Conservation (phyloP, 306 rosid genomes). For the Ormosia semicastrata region DNA sequence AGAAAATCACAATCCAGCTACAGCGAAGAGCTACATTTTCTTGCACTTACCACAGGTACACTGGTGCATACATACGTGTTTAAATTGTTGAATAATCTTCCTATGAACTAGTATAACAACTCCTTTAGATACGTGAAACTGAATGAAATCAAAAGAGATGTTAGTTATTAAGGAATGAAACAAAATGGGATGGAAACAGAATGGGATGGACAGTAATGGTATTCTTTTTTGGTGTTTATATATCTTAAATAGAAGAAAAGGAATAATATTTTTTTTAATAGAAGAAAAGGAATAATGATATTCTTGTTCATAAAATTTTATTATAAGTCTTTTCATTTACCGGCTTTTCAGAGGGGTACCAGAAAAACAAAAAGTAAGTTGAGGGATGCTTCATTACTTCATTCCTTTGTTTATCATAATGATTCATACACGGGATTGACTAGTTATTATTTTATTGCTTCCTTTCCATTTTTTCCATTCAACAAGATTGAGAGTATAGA, state of each 20-base stretch:
- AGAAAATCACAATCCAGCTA: slow-evolving; percentile 82
- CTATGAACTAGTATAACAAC: not conserved
- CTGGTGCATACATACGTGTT: not conserved
- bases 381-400: not conserved
- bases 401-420: not conserved
- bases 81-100: not conserved
- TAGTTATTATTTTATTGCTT: not conserved
- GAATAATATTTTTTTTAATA: too few species aligned
- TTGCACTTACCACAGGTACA: slow-evolving; percentile 75
- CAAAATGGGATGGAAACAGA: slow-evolving; percentile 2
- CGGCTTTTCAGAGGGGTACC: not conserved
- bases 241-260: not conserved
- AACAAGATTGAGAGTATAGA: not conserved
- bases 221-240: not conserved
- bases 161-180: not conserved
- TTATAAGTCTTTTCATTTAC: not conserved
- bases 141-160: not conserved
- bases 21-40: slow-evolving; percentile 68
- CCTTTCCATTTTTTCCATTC: not conserved
- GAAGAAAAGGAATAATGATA: not conserved
- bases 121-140: not conserved
- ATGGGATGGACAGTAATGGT: not conserved
- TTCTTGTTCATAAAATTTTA: not conserved
- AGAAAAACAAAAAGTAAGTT: not conserved
- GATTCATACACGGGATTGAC: not conserved